Percentiles rank a stretch among this genome's conserved stretches.
Conservation (phyloP, 73 alveolate genomes). For the Paraurostyla sp. region DNA sequence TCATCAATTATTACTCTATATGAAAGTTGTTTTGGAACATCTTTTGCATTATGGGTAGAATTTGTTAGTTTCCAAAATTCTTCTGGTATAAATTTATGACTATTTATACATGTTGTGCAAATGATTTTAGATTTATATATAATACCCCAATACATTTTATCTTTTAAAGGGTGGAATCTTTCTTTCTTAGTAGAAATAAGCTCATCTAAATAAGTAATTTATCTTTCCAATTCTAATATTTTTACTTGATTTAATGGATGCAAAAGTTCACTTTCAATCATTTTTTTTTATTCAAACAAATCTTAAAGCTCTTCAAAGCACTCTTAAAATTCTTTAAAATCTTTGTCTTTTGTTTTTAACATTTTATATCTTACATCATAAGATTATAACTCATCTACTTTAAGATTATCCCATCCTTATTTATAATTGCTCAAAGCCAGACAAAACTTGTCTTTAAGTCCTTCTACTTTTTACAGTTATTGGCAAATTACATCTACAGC, state of each 20-base stretch:
- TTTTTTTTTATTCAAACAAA: not conserved
- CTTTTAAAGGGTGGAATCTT: not conserved
- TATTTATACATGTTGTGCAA: slow-evolving; percentile 30
- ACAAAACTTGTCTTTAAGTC: slow-evolving; percentile 51
- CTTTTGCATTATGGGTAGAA: slow-evolving; percentile 1
- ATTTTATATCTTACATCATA: slow-evolving; percentile 66
- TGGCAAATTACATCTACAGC: slow-evolving; percentile 64
- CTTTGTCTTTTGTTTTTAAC: slow-evolving; percentile 2
- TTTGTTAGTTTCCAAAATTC: slow-evolving; percentile 46
- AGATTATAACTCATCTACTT: slow-evolving; percentile 60
- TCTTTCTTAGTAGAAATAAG: not conserved
- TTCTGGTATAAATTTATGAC: slow-evolving; percentile 31
- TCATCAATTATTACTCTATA: slow-evolving; percentile 80
- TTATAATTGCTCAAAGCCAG: slow-evolving; percentile 68
- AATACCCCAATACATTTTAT: not conserved
- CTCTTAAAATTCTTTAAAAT: slow-evolving; percentile 42
- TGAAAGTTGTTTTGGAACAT: slow-evolving; percentile 55
- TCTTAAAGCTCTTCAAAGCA: slow-evolving; percentile 58
- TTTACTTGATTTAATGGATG: not conserved
- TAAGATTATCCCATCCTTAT: slow-evolving; percentile 63
- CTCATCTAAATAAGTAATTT: not conserved
- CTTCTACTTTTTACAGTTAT: slow-evolving; percentile 59
- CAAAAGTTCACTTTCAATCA: not conserved
- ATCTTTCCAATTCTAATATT: not conserved
- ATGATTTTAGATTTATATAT: not conserved